Percentiles rank a stretch among this genome's conserved stretches.
These are phyloP conservation scores for Cercis canadensis DNA, from an alignment of 306 rosid species.

Conservation along the genomic window DNA sequence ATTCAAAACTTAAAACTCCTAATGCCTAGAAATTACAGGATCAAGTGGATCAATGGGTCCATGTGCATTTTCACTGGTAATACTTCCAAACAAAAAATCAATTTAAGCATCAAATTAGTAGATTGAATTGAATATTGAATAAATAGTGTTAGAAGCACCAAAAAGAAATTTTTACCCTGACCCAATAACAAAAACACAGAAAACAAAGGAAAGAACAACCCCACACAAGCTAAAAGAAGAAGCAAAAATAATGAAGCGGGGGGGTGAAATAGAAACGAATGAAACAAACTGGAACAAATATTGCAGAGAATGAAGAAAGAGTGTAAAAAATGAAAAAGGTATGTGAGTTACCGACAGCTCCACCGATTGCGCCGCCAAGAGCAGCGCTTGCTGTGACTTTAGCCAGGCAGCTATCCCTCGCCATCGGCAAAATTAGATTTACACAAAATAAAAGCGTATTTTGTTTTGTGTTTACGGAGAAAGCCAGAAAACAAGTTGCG, in stretches of 20 bases:
- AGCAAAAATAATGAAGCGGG: no score
- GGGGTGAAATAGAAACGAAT: neutral
- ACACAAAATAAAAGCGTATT: neutral
- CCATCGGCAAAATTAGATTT: slow-evolving; percentile 43
- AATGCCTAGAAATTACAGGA: neutral
- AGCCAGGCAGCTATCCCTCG: slow-evolving; percentile 74
- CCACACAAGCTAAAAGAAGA: no score
- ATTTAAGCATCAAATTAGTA: neutral
- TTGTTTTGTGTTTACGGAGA: no score
- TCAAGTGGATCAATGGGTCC: neutral
- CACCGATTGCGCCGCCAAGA: slow-evolving; percentile 76
- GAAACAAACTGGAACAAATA: neutral
- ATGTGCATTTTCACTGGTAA: neutral
- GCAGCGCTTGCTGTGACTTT: slow-evolving; percentile 75
- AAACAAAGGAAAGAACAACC: neutral
- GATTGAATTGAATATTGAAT: no score
- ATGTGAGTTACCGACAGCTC: slow-evolving; percentile 63
- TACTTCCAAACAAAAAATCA: neutral
- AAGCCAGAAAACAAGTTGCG: no score
- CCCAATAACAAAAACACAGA: neutral
- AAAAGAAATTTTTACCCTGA: no score
- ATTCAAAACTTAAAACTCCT: neutral
- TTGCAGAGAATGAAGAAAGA: neutral
- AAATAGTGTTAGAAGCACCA: no score
- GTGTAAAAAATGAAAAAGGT: no score